Evolutionary conservation across 148 eudicot species (phyloP).

Genomic region (Fagopyrum homotropicum): DNA sequence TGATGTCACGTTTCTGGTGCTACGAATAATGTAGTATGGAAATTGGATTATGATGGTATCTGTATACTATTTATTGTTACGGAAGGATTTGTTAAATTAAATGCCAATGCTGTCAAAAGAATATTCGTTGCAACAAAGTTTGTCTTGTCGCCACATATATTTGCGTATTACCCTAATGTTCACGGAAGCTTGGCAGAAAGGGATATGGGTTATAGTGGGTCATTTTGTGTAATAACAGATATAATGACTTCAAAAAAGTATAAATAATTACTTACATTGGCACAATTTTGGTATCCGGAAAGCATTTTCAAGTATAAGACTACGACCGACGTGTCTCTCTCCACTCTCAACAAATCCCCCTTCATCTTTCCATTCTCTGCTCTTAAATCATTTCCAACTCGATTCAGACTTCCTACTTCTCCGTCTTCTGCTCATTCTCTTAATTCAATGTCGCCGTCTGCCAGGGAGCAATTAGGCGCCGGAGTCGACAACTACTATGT

Average conservation of each 20-base stretch:
- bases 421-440: background rate
- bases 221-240: no score
- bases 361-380: background rate
- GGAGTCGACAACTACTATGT: constrained; percentile 19
- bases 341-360: background rate
- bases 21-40: no score
- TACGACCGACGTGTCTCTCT: background rate
- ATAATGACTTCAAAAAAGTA: background rate
- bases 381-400: background rate
- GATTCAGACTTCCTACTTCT: background rate
- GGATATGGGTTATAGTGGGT: no score
- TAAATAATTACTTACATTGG: background rate
- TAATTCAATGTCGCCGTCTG: constrained; percentile 20
- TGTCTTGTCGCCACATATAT: background rate
- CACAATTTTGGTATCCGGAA: no score
- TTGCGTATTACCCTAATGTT: background rate
- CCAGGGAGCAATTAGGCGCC: constrained; percentile 25
- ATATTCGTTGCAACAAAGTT: background rate
- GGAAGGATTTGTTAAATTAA: background rate
- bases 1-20: no score
- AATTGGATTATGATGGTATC: background rate
- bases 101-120: background rate
- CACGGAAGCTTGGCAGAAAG: background rate
- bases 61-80: no score
- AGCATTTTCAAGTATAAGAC: background rate